Evolutionary conservation across 257 asterid genomes (phyloP), one percentile per base, ranked within the genome.

Genomic region (Phtheirospermum japonicum): DNA sequence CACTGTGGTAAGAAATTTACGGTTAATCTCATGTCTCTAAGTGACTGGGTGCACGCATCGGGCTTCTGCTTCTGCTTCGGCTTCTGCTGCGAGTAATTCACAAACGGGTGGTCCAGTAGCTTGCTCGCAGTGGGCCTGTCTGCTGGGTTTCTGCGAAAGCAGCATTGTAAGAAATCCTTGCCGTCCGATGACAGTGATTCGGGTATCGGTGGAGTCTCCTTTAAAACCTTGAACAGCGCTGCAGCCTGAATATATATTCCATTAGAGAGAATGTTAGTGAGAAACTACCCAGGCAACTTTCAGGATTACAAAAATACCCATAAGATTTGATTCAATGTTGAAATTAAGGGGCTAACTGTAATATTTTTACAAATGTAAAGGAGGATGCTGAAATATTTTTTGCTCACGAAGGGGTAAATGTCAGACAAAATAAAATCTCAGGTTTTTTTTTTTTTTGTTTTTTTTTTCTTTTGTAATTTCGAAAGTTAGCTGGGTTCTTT

Each of bases 171-270:
- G 81, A 89, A 89, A 70, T 89, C 95, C 70, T 84, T 80, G 61
- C 95, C 97, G 46, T 86, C 94, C 37, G 81, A 83, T 16, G 97
- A 89, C 72, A 87, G 73, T 59, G 80, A 69, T 65, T 83, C 92
- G 0, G 97, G 97, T 53, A 89, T 79, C 28, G 94, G 85, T 7
- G 97, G 97, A 46, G 71, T 76, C 81, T 89, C 95, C 67, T 80
- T 75, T 26, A 87, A 72, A 46, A 80, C 97, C 84, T 81, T 89
- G 83, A 86, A 89, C 77, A 89, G 66, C 49, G 97, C 97, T 42
- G 97, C 97, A 43, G 95, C 82, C 96, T 88, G 78, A 65, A 55
- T 40, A 68, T 48, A 6, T 46, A 34, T 11, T 39, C 31, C 30
- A 20, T 36, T 14, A 43, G 36, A 13, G 5, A 48, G 7, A 40